Percentiles rank a stretch among this genome's conserved stretches.
phyloP scores from a whole-genome alignment of 768 basidiomycete genomes.

The Crepidotus variabilis region DNA sequence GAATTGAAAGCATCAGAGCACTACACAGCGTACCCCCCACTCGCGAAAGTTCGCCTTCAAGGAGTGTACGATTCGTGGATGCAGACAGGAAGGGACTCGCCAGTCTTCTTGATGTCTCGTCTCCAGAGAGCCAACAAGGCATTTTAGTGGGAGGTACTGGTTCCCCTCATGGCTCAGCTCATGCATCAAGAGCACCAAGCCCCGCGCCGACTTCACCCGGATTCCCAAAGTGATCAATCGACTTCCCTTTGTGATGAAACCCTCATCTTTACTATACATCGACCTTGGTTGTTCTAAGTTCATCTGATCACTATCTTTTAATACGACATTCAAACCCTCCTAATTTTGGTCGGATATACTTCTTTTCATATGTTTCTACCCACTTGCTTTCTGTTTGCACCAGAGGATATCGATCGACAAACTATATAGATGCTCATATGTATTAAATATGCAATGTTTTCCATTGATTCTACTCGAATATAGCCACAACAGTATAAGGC shows the following conservation, averaged over 20 bases:
- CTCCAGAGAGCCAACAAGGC: not conserved
- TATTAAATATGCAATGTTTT: too few species aligned
- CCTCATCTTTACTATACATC: not conserved
- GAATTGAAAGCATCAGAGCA: slow-evolving; percentile 29
- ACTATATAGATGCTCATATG: too few species aligned
- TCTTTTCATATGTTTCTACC: too few species aligned
- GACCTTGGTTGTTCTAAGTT: not conserved
- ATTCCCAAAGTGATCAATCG: not conserved
- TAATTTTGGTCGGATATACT: too few species aligned
- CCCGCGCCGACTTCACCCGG: not conserved
- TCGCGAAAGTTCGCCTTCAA: slow-evolving; percentile 40
- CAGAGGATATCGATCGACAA: too few species aligned
- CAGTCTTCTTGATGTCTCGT: not conserved
- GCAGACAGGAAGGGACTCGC: slow-evolving; percentile 1
- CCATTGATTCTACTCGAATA: too few species aligned
- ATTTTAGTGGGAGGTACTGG: not conserved
- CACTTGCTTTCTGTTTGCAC: too few species aligned
- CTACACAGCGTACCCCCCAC: slow-evolving; percentile 25
- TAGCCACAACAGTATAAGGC: too few species aligned
- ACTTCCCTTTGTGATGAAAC: too few species aligned
- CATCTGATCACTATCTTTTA: too few species aligned
- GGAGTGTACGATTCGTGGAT: slow-evolving; percentile 39
- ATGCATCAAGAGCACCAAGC: not conserved
- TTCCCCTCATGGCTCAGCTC: not conserved
- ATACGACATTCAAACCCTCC: too few species aligned